Conservation (phyloP, 2,329 filamentous ascomycete genomes). For the Venturia pyrina region DNA sequence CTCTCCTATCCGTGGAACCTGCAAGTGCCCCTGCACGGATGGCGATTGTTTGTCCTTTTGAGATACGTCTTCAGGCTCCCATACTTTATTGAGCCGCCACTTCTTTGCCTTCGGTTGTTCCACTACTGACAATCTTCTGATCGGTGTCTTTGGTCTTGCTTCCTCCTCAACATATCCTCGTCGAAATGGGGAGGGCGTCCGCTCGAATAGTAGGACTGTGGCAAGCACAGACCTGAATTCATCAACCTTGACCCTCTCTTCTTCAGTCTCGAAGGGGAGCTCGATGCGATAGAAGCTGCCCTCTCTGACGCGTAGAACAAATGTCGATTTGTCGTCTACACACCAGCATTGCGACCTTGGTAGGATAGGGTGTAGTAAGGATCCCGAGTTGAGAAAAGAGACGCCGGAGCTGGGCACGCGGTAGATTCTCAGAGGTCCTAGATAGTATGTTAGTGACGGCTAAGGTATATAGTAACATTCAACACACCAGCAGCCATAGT, state of each 20-base stretch:
- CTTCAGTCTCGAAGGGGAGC: slow-evolving; percentile 54
- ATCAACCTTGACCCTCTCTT: slow-evolving; percentile 54
- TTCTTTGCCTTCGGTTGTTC: slow-evolving; percentile 31
- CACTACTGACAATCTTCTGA: slow-evolving; percentile 53
- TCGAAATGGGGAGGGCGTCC: slow-evolving; percentile 77
- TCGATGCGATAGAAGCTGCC: slow-evolving; percentile 89
- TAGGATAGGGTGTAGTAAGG: slow-evolving; percentile 71
- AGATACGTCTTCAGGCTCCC: slow-evolving; percentile 34
- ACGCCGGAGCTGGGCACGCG: slow-evolving; percentile 70
- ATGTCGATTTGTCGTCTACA: slow-evolving; percentile 73
- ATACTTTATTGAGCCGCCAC: slow-evolving; percentile 37
- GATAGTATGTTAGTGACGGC: not conserved
- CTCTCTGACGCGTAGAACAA: slow-evolving; percentile 74
- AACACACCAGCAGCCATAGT: slow-evolving; percentile 66
- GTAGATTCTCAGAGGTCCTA: slow-evolving; percentile 72
- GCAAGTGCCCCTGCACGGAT: not conserved
- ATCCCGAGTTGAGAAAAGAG: slow-evolving; percentile 75
- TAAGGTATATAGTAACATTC: slow-evolving; percentile 11
- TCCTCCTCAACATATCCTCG: slow-evolving; percentile 65
- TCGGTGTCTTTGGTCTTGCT: slow-evolving; percentile 48
- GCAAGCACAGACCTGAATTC: slow-evolving; percentile 60
- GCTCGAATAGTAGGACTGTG: slow-evolving; percentile 73
- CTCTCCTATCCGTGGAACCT: not conserved
- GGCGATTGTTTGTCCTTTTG: slow-evolving; percentile 18
- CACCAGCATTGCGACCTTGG: slow-evolving; percentile 92